Evolutionary conservation across 2,329 filamentous ascomycete genomes (phyloP), one percentile per base, ranked within the genome.

Genomic region (Bretziella fagacearum): DNA sequence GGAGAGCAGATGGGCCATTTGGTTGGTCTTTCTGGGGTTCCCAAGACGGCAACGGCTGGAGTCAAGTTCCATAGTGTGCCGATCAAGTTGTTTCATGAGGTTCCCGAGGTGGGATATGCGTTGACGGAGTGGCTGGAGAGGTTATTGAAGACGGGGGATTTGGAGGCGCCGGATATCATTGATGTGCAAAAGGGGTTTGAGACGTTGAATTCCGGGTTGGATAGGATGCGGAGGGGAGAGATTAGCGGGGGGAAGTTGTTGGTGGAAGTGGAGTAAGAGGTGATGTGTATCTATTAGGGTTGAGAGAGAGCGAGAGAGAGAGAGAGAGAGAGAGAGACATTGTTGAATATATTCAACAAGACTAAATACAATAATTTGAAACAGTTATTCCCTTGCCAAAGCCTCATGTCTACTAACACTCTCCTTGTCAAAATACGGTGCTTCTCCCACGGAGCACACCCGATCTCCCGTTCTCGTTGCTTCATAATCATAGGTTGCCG

Each of bases 41-140:
- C 81, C 0, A 83, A 82, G 55, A 15, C 10, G 3, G 22, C 5
- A 6, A 27, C 37, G 7, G 26, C 30, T 5, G 37, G 11, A 0
- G 64, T 76, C 0, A 57, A 64, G 4, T 69, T 76, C 48, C 80
- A 84, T 55, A 73, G 67, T 0, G 77, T 86, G 0, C 81, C 81
- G 0, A 82, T 87, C 52, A 86, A 86, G 59, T 56, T 84, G 3
- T 86, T 84, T 55, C 82, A 87, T 56, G 75, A 80, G 49, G 68
- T 77, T 0, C 70, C 74, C 0, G 65, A 66, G 1, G 65, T 85
- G 0, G 82, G 82, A 0, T 70, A 77, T 52, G 66, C 66, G 0
- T 57, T 84, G 46, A 74, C 75, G 10, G 57, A 63, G 1, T 86
- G 81, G 81, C 62, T 84, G 22, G 81, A 84, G 57, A 62, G 66